Conservation (phyloP, 1,284 basidiomycete species). For the Trametes versicolor region DNA sequence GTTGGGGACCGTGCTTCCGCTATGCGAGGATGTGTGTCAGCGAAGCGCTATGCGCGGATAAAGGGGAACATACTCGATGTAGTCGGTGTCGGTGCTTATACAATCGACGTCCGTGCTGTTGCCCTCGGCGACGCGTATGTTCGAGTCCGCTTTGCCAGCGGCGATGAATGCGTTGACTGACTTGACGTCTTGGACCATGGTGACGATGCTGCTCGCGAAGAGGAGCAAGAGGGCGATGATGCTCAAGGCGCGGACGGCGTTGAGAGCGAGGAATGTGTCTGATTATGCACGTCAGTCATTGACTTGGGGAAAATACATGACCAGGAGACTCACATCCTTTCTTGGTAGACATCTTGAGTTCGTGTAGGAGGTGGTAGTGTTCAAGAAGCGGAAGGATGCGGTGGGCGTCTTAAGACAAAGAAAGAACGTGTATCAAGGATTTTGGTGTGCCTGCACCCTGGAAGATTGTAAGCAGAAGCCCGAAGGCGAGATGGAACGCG, state of each 20-base stretch:
- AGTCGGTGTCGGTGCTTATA: constrained; percentile 66
- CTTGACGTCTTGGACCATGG: constrained; percentile 83
- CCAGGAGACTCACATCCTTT: constrained; percentile 13
- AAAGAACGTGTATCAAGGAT: constrained; percentile 17
- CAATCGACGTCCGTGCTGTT: constrained; percentile 55
- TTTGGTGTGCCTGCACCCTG: constrained; percentile 26
- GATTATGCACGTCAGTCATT: neutral
- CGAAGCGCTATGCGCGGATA: constrained; percentile 69
- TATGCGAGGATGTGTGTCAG: constrained; percentile 48
- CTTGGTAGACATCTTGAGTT: constrained; percentile 17
- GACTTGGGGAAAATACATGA: neutral
- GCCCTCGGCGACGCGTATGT: constrained; percentile 33
- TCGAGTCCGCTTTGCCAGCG: constrained; percentile 46
- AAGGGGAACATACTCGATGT: constrained; percentile 69
- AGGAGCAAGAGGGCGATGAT: constrained; percentile 80
- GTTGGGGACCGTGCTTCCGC: constrained; percentile 86
- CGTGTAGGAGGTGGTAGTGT: neutral
- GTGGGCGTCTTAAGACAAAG: neutral
- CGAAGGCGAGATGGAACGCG: constrained; percentile 18
- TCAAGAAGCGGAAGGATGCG: neutral
- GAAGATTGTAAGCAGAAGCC: constrained; percentile 20
- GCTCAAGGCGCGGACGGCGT: constrained; percentile 79
- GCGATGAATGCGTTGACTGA: constrained; percentile 73
- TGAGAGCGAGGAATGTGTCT: constrained; percentile 83
- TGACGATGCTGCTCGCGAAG: constrained; percentile 81